phyloP scores from a whole-genome alignment of 129 eudicot species.

The Dittrichia graveolens region DNA sequence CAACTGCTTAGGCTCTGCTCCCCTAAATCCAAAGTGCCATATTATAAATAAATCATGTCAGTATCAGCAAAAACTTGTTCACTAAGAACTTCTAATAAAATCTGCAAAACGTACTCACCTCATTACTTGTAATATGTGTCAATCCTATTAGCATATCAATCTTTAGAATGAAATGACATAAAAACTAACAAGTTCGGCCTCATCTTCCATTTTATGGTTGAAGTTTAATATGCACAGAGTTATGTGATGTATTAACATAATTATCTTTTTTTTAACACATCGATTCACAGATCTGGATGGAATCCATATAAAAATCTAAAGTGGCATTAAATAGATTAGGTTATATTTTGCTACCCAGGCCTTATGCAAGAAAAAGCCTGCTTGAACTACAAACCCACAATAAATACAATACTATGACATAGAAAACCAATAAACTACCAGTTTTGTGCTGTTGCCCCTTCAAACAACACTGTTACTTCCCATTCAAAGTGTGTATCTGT shows the following conservation, averaged over 20 bases:
- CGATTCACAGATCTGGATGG: too few species aligned
- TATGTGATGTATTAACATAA: too few species aligned
- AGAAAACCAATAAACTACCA: background rate
- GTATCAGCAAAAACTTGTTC: slow-evolving; percentile 23
- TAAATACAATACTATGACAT: background rate
- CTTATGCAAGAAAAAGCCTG: background rate
- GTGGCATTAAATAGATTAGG: background rate
- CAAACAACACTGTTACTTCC: background rate
- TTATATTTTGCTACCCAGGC: background rate
- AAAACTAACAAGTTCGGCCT: background rate
- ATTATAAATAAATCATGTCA: background rate
- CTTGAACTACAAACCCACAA: slow-evolving; percentile 1
- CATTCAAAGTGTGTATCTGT: too few species aligned
- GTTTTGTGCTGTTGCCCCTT: background rate
- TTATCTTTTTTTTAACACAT: too few species aligned
- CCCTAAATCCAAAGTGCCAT: slow-evolving; percentile 48
- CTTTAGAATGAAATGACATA: background rate
- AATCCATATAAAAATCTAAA: background rate
- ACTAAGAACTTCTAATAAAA: background rate
- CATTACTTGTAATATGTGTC: background rate
- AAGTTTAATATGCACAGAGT: too few species aligned
- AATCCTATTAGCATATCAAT: slow-evolving; percentile 10
- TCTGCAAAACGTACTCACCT: background rate
- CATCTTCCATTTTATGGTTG: too few species aligned
- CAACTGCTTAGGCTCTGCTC: slow-evolving; percentile 91